Evolutionary conservation across 805 yeast species (phyloP).

Genomic region (Spathaspora arborariae): DNA sequence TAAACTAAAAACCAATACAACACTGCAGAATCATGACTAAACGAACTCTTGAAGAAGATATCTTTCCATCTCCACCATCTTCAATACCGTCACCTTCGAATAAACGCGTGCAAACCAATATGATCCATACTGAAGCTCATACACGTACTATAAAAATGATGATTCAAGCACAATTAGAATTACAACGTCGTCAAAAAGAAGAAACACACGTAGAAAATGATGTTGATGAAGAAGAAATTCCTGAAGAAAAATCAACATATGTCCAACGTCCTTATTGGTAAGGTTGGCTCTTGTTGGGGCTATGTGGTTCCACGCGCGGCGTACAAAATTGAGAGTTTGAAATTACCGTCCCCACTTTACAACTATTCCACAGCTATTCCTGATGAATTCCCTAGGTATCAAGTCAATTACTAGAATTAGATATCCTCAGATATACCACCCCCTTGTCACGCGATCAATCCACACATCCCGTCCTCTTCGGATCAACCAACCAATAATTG

Average conservation of each 20-base stretch:
- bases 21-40: neutral
- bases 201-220: neutral
- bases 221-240: neutral
- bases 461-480: neutral
- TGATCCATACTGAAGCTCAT: conserved; percentile 30
- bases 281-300: neutral
- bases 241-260: conserved; percentile 1
- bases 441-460: neutral
- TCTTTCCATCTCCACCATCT: neutral
- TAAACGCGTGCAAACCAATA: conserved; percentile 15
- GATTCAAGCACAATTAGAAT: conserved; percentile 25
- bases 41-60: neutral
- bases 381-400: neutral
- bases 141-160: conserved; percentile 24
- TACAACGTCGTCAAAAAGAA: conserved; percentile 9
- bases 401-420: neutral
- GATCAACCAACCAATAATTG: conserved; percentile 8
- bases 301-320: neutral
- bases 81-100: neutral
- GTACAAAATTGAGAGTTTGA: no score
- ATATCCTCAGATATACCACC: neutral
- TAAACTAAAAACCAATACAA: no score
- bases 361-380: neutral
- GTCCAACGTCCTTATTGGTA: conserved; percentile 9
- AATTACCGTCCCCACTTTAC: neutral